These are phyloP conservation scores for Azolla pinnata DNA, from an alignment of 75 land plant species.

Conservation along the genomic window DNA sequence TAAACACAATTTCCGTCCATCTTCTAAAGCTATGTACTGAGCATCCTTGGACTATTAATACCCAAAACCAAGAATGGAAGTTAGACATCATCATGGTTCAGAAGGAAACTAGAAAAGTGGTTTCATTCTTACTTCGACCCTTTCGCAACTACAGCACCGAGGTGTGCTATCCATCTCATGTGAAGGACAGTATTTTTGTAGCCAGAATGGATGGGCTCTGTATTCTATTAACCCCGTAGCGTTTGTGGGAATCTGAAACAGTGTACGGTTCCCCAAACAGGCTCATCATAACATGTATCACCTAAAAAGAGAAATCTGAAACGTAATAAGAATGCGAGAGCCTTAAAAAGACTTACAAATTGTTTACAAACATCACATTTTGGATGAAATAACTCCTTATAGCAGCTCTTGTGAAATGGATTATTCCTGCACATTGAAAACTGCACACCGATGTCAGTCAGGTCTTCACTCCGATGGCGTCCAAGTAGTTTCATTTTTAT, in stretches of 20 bases:
- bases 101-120: too few relatives aligned
- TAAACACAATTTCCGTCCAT: slow-evolving; percentile 54
- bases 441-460: slow-evolving; percentile 23
- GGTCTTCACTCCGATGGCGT: neutral
- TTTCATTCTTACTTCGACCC: slow-evolving; percentile 91
- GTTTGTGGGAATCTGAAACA: slow-evolving; percentile 83
- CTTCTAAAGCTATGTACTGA: slow-evolving; percentile 38
- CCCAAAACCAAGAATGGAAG: too few relatives aligned
- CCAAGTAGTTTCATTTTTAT: neutral
- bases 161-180: slow-evolving; percentile 88
- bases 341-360: slow-evolving; percentile 80
- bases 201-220: slow-evolving; percentile 97
- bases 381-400: slow-evolving; percentile 83
- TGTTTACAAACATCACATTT: slow-evolving; percentile 92
- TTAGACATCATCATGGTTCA: too few relatives aligned
- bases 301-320: neutral
- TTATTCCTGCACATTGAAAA: slow-evolving; percentile 72
- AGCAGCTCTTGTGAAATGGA: slow-evolving; percentile 79
- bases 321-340: too few relatives aligned
- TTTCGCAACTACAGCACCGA: slow-evolving; percentile 93
- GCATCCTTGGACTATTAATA: slow-evolving; percentile 30
- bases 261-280: neutral
- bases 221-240: slow-evolving; percentile 85
- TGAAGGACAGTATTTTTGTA: slow-evolving; percentile 83
- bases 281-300: neutral